These are phyloP conservation scores for Globisporangium rhizosaccharum DNA, from an alignment of 352 stramenopile genomes.

Conservation along the genomic window DNA sequence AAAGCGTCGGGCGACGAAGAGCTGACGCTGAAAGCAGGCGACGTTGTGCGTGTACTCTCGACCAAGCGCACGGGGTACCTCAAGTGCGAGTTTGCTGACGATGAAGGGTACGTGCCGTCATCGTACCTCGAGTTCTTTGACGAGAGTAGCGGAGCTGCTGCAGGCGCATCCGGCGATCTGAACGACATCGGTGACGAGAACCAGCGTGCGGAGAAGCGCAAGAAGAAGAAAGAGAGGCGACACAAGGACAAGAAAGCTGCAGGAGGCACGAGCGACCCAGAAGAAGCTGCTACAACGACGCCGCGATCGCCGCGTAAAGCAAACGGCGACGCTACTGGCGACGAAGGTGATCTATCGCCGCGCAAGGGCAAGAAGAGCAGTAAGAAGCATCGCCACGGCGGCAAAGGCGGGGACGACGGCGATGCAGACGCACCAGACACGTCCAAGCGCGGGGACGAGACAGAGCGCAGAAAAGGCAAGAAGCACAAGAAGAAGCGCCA, in stretches of 20 bases:
- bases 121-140: slow-evolving; percentile 84
- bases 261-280: slow-evolving; percentile 24
- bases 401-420: slow-evolving; percentile 15
- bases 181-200: slow-evolving; percentile 22
- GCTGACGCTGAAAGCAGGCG: slow-evolving; percentile 48
- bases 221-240: slow-evolving; percentile 55
- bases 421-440: slow-evolving; percentile 4
- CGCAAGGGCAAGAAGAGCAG: slow-evolving; percentile 56
- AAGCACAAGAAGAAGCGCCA: slow-evolving; percentile 50
- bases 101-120: slow-evolving; percentile 72
- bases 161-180: slow-evolving; percentile 6
- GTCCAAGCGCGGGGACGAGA: slow-evolving; percentile 9
- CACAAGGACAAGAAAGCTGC: slow-evolving; percentile 35
- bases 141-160: slow-evolving; percentile 10
- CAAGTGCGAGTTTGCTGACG: slow-evolving; percentile 71
- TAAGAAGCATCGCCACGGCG: slow-evolving; percentile 27
- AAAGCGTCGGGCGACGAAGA: slow-evolving; percentile 77
- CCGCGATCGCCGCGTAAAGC: slow-evolving; percentile 36
- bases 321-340: slow-evolving; percentile 11
- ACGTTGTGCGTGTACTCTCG: slow-evolving; percentile 72
- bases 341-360: slow-evolving; percentile 25
- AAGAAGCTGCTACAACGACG: slow-evolving; percentile 20
- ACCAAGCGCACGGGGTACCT: slow-evolving; percentile 76
- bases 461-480: slow-evolving; percentile 20
- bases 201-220: slow-evolving; percentile 36